A percentile compares a stretch with the other conserved stretches of the same genome.
phyloP scores from a whole-genome alignment of 139 green algal species.

The Chloropicon primus region DNA sequence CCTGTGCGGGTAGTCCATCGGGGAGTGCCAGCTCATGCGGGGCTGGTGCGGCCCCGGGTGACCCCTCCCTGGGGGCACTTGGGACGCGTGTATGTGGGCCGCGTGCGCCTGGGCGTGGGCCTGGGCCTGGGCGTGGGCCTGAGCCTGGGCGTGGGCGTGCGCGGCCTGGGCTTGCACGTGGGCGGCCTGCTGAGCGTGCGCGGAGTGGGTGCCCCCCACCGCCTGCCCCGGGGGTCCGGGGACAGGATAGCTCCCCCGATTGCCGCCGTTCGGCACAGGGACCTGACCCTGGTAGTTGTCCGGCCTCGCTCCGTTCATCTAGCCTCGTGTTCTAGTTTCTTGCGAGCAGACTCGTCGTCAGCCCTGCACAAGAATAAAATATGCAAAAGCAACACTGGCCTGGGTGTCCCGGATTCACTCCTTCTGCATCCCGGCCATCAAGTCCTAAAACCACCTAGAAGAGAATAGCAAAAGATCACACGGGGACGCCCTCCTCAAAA shows the following conservation, averaged over 20 bases:
- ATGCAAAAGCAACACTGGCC: no score
- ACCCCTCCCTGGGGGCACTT: neutral
- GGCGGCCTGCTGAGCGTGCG: no score
- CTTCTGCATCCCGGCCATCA: neutral
- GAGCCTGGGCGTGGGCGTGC: neutral
- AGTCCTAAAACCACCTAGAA: no score
- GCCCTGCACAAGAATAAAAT: no score
- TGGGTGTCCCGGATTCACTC: no score
- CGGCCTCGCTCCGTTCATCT: neutral
- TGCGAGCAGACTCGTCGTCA: neutral
- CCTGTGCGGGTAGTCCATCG: neutral
- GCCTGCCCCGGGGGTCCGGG: no score
- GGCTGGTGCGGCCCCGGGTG: neutral
- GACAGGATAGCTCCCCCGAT: neutral
- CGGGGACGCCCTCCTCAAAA: no score
- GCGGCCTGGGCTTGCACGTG: neutral
- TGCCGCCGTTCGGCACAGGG: neutral
- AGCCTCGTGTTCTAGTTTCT: no score
- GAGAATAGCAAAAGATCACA: no score
- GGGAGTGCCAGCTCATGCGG: neutral
- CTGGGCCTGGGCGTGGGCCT: neutral
- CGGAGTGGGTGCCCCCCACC: neutral
- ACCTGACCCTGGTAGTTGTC: neutral
- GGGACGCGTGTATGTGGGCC: neutral
- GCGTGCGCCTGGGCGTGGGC: neutral